Evolutionary conservation across 1,139 yeast species (phyloP).

Genomic region (Eremothecium sinecaudum): DNA sequence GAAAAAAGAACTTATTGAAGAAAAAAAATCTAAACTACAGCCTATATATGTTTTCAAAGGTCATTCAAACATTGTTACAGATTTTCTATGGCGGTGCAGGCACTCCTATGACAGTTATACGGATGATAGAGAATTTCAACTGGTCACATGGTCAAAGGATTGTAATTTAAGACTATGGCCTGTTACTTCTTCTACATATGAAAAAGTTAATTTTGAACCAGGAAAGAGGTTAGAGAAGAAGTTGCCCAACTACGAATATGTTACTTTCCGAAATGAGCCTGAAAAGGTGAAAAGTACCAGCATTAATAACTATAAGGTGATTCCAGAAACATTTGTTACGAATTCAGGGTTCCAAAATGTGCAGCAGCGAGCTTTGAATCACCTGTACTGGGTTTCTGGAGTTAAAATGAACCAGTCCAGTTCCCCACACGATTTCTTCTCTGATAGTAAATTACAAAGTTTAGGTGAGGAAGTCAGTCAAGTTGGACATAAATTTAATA

Average conservation of each 20-base stretch:
- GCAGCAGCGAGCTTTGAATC: slow-evolving; percentile 42
- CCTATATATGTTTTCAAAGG: slow-evolving; percentile 65
- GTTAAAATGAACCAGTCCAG: slow-evolving; percentile 44
- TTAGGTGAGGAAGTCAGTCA: slow-evolving; percentile 85
- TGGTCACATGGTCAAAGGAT: slow-evolving; percentile 92
- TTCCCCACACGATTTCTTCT: slow-evolving; percentile 35
- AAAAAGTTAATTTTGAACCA: slow-evolving; percentile 45
- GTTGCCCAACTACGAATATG: slow-evolving; percentile 40
- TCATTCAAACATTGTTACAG: slow-evolving; percentile 76
- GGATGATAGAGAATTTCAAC: slow-evolving; percentile 73
- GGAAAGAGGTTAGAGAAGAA: slow-evolving; percentile 34
- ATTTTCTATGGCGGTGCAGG: slow-evolving; percentile 76
- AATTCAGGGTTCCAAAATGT: slow-evolving; percentile 27
- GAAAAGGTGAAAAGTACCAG: slow-evolving; percentile 11
- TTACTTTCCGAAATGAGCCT: slow-evolving; percentile 46
- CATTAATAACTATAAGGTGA: slow-evolving; percentile 19
- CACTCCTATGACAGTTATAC: slow-evolving; percentile 37
- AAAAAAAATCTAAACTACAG: slow-evolving; percentile 37
- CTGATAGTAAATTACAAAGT: slow-evolving; percentile 48
- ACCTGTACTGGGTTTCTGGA: slow-evolving; percentile 89
- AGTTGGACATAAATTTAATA: slow-evolving; percentile 87
- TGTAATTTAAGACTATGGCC: slow-evolving; percentile 82
- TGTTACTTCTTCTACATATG: slow-evolving; percentile 48
- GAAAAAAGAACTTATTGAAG: slow-evolving; percentile 32
- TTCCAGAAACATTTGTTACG: slow-evolving; percentile 34